Base-by-base conservation (phyloP, 495 filamentous ascomycete genomes). In the Aspergillus steynii region DNA sequence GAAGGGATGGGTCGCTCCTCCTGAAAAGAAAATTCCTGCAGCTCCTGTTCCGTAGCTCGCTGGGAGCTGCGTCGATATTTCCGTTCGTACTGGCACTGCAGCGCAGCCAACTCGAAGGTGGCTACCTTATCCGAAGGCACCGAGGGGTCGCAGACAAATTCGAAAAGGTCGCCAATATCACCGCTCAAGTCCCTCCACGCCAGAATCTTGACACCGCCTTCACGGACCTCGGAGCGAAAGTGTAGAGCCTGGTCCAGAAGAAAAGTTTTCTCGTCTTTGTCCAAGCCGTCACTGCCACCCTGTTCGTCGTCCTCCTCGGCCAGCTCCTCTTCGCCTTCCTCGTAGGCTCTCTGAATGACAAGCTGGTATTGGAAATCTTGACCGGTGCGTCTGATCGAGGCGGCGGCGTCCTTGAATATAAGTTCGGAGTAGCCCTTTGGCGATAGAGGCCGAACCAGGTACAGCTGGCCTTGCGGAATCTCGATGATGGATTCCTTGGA, bases 381-480 rank as follows among this genome's bases (percentile, higher is more conserved):
- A 2, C 89, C 92, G 8, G 96, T 97, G 27, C 91, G 87, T 61
- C 95, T 88, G 66, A 99, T 97, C 42, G 88, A 88, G 27, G 93
- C 92, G 32, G 88, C 91, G 34, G 92, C 88, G 87, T 99, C 95
- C 69, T 96, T 97, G 85, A 97, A 99, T 75, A 99, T 96, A 66
- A 97, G 90, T 74, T 99, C 96, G 0, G 92, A 97, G 68, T 96
- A 96, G 60, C 95, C 95, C 75, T 99, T 99, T 32, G 93, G 91
- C 1, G 95, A 99, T 31, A 91, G 82, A 5, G 95, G 95, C 63
- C 95, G 90, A 67, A 99, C 96, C 57, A 99, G 89, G 71, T 96
- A 99, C 32, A 99, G 91, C 77, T 97, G 91, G 65, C 95, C 95
- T 73, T 97, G 91, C 5, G 95, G 85, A 32, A 99, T 88, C 68